Evolutionary conservation across 495 filamentous ascomycete species (phyloP).

Genomic region (Ramalina intermedia): DNA sequence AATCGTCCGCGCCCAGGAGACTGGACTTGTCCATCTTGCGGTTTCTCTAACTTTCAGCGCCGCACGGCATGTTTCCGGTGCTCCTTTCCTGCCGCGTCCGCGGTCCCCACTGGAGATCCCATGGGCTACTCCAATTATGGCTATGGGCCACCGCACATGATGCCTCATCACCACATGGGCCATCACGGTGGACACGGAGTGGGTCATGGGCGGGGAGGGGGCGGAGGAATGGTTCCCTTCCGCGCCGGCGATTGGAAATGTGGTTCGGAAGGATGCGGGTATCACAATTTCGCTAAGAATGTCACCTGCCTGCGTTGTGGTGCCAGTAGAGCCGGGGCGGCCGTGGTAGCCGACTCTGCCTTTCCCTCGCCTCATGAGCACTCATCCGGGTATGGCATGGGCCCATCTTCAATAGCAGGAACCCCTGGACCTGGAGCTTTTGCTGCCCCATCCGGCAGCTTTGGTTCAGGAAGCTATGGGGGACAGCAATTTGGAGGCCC

Average conservation of each 20-base stretch:
- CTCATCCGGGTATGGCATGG: constrained; percentile 61
- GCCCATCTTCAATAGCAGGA: constrained; percentile 67
- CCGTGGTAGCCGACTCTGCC: constrained; percentile 83
- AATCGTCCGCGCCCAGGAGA: constrained; percentile 93
- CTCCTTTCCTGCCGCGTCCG: constrained; percentile 84
- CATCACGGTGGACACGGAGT: constrained; percentile 60
- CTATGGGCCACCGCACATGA: constrained; percentile 66
- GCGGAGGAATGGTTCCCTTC: constrained; percentile 86
- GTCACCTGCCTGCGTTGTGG: constrained; percentile 94
- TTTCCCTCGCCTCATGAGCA: constrained; percentile 85
- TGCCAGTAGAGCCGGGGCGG: constrained; percentile 81
- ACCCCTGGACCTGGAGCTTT: constrained; percentile 77
- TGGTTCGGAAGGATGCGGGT: constrained; percentile 91
- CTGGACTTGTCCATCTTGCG: constrained; percentile 92
- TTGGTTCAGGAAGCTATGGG: constrained; percentile 60
- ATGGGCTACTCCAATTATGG: constrained; percentile 61
- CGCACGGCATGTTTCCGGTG: constrained; percentile 97
- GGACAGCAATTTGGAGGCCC: constrained; percentile 79
- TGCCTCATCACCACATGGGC: constrained; percentile 65
- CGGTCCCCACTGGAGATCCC: constrained; percentile 55
- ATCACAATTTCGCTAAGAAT: constrained; percentile 99
- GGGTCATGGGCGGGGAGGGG: constrained; percentile 55
- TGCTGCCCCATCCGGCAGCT: constrained; percentile 48
- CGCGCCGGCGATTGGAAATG: constrained; percentile 98
- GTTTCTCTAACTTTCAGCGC: constrained; percentile 81